Conservation (phyloP, 306 rosid genomes). For the Purshia tridentata region DNA sequence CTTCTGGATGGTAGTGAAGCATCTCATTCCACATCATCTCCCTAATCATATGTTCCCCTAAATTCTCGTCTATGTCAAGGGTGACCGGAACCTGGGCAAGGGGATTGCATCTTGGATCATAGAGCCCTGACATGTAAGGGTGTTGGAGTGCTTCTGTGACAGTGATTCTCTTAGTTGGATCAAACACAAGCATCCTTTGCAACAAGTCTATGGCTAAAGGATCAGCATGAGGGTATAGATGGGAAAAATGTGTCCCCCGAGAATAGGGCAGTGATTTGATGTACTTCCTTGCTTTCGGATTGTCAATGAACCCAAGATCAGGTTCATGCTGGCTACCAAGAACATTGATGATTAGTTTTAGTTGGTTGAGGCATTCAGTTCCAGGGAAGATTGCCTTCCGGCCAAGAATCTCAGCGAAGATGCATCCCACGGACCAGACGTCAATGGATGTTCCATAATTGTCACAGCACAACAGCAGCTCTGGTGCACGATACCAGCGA, state of each 20-base stretch:
- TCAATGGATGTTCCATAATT: constrained; percentile 86
- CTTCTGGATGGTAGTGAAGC: constrained; percentile 75
- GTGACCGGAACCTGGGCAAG: constrained; percentile 55
- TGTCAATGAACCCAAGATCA: constrained; percentile 61
- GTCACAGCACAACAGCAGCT: constrained; percentile 74
- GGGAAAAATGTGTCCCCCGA: constrained; percentile 53
- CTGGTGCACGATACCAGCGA: constrained; percentile 95
- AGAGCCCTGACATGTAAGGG: constrained; percentile 68
- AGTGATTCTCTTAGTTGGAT: constrained; percentile 77
- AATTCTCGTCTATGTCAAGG: constrained; percentile 66
- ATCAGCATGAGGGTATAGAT: constrained; percentile 68
- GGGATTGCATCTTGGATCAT: constrained; percentile 54
- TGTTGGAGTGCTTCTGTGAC: constrained; percentile 80
- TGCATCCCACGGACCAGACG: constrained; percentile 94
- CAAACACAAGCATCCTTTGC: constrained; percentile 77
- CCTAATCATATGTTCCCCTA: constrained; percentile 54
- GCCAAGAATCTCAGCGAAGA: constrained; percentile 90
- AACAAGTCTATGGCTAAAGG: constrained; percentile 77
- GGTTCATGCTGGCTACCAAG: constrained; percentile 71
- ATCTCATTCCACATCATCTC: constrained; percentile 90
- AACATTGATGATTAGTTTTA: constrained; percentile 62
- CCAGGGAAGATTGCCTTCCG: constrained; percentile 85
- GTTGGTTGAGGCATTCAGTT: constrained; percentile 73
- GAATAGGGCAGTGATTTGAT: constrained; percentile 60
- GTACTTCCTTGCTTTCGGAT: constrained; percentile 57